A percentile compares a stretch with the other conserved stretches of the same genome.
phyloP scores from a whole-genome alignment of 371 early-diverging fungal genomes.

The Paraphysoderma sedebokerense region DNA sequence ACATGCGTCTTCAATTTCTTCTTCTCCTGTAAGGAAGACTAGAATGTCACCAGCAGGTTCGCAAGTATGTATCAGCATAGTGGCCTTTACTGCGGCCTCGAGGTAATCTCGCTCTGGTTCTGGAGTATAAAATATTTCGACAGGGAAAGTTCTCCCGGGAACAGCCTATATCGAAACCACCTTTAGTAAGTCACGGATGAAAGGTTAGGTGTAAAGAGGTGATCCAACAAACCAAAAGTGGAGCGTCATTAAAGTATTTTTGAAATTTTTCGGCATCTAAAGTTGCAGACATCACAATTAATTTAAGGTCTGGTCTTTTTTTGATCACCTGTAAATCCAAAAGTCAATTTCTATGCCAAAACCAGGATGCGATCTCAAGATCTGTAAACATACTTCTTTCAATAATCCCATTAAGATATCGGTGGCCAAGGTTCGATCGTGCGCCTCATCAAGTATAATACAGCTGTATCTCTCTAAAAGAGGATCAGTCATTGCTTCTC shows the following conservation, averaged over 20 bases:
- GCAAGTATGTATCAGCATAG: conserved; percentile 62
- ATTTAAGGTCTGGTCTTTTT: conserved; percentile 53
- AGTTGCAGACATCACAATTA: conserved; percentile 88
- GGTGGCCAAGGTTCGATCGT: conserved; percentile 90
- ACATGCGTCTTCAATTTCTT: conserved; percentile 83
- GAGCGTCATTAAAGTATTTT: conserved; percentile 61
- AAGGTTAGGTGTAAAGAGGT: conserved; percentile 9
- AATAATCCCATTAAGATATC: conserved; percentile 94
- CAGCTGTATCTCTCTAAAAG: conserved; percentile 65
- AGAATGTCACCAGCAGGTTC: conserved; percentile 81
- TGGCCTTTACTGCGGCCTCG: conserved; percentile 66
- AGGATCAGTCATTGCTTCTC: conserved; percentile 94
- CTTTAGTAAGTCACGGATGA: background rate
- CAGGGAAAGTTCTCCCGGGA: conserved; percentile 80
- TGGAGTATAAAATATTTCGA: conserved; percentile 76
- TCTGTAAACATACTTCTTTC: conserved; percentile 37
- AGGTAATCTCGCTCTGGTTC: conserved; percentile 76
- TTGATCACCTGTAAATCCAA: conserved; percentile 14
- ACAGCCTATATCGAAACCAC: conserved; percentile 18
- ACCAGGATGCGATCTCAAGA: background rate
- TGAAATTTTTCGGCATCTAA: conserved; percentile 76
- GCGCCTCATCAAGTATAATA: conserved; percentile 95
- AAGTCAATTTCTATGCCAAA: background rate
- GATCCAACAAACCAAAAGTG: conserved; percentile 8
- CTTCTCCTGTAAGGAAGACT: conserved; percentile 82